Evolutionary conservation across 148 eudicot species (phyloP).

Genomic region (Mesembryanthemum crystallinum): DNA sequence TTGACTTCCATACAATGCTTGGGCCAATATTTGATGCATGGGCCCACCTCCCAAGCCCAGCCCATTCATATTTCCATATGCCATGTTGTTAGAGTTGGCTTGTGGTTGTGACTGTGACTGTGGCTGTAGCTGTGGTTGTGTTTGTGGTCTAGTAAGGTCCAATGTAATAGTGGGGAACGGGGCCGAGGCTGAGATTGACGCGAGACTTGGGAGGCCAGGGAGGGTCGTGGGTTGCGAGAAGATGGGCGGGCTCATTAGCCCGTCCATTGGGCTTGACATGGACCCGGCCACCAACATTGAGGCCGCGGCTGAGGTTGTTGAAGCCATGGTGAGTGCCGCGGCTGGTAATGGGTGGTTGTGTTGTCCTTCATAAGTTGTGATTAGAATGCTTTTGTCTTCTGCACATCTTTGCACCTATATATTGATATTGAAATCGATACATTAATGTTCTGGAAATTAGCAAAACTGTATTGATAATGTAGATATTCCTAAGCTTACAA

Average conservation of each 20-base stretch:
- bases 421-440: background rate
- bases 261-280: slow-evolving; percentile 33
- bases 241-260: slow-evolving; percentile 26
- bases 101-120: background rate
- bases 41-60: slow-evolving; percentile 11
- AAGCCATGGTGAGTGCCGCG: slow-evolving; percentile 41
- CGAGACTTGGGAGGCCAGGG: slow-evolving; percentile 40
- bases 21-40: slow-evolving; percentile 28
- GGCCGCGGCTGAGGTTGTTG: slow-evolving; percentile 41
- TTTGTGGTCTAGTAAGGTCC: slow-evolving; percentile 43
- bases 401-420: slow-evolving; percentile 47
- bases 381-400: slow-evolving; percentile 39
- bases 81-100: background rate
- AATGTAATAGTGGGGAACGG: slow-evolving; percentile 51
- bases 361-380: slow-evolving; percentile 44
- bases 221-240: slow-evolving; percentile 29
- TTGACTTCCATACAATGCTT: slow-evolving; percentile 6
- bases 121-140: slow-evolving; percentile 5
- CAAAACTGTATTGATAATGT: background rate
- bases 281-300: slow-evolving; percentile 39
- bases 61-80: slow-evolving; percentile 22
- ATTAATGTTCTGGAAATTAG: background rate
- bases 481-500: too few species aligned
- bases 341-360: slow-evolving; percentile 46
- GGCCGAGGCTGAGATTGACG: slow-evolving; percentile 57